A percentile compares a stretch with the other conserved stretches of the same genome.
Conservation (phyloP, 148 eudicot genomes). For the Oxyria digyna region DNA sequence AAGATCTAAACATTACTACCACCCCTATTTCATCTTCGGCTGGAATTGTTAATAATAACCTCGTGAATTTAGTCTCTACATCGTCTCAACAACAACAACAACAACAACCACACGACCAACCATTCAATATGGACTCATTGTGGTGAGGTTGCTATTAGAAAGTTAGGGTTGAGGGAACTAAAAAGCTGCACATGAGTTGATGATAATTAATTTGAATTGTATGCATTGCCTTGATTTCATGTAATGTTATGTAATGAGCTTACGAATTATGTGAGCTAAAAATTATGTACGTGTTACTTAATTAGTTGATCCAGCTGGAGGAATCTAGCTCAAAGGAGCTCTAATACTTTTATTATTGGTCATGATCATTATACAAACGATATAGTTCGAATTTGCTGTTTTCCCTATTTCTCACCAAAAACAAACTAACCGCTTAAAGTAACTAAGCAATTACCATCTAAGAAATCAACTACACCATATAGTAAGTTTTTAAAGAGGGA, state of each 20-base stretch:
- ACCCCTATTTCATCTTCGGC: background rate
- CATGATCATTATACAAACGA: too few relatives aligned
- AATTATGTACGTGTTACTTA: background rate
- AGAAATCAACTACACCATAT: too few relatives aligned
- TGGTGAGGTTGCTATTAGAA: conserved; percentile 28
- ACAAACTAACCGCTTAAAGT: too few relatives aligned
- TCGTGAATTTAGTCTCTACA: conserved; percentile 19
- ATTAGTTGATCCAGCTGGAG: background rate
- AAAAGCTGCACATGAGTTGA: background rate
- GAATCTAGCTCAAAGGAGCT: background rate
- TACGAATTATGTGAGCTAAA: background rate
- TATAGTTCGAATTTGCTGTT: too few relatives aligned
- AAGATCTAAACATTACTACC: conserved; percentile 16
- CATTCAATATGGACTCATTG: conserved; percentile 69
- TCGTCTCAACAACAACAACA: conserved; percentile 18
- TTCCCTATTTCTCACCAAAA: too few relatives aligned
- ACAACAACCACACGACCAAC: conserved; percentile 41
- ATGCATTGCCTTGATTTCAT: background rate
- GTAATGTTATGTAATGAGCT: background rate
- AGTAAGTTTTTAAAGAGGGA: too few relatives aligned
- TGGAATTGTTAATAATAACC: conserved; percentile 8
- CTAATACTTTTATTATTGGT: background rate
- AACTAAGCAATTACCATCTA: too few relatives aligned
- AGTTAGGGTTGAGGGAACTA: background rate
- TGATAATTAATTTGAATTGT: background rate